Evolutionary conservation across 2,329 filamentous ascomycete species (phyloP).

Genomic region (Aspergillus ibericus): DNA sequence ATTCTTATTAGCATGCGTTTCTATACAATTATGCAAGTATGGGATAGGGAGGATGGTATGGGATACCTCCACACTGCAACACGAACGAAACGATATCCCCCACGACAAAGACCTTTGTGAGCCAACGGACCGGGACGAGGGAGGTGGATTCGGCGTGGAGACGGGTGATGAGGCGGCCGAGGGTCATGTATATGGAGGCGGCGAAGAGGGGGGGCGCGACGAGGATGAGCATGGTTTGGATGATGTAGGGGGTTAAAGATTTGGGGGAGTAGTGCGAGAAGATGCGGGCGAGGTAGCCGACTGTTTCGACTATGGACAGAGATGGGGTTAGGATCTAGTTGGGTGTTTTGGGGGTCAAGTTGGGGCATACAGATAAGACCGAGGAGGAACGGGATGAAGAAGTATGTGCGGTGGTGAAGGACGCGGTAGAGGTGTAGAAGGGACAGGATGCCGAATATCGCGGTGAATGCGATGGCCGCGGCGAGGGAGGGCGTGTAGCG

Average conservation of each 20-base stretch:
- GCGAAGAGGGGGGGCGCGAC: slow-evolving; percentile 33
- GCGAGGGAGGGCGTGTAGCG: slow-evolving; percentile 35
- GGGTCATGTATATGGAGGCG: slow-evolving; percentile 33
- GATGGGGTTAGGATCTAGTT: neutral
- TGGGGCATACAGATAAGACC: slow-evolving; percentile 33
- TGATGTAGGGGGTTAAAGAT: slow-evolving; percentile 27
- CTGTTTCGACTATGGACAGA: slow-evolving; percentile 18
- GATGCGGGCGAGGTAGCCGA: slow-evolving; percentile 29
- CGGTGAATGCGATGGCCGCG: slow-evolving; percentile 21
- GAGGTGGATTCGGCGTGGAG: slow-evolving; percentile 22
- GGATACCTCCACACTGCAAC: slow-evolving; percentile 28
- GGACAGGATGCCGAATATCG: slow-evolving; percentile 27
- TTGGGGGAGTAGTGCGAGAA: slow-evolving; percentile 26
- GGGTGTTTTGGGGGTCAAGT: too few species aligned
- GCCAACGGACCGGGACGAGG: slow-evolving; percentile 22
- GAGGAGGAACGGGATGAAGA: slow-evolving; percentile 31
- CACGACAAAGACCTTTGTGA: slow-evolving; percentile 33
- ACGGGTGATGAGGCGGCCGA: slow-evolving; percentile 27
- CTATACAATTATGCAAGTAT: too few species aligned
- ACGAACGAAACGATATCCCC: slow-evolving; percentile 33
- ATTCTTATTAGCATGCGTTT: too few species aligned
- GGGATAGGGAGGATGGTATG: neutral
- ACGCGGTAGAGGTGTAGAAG: slow-evolving; percentile 18
- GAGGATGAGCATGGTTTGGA: slow-evolving; percentile 32
- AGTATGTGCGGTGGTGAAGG: slow-evolving; percentile 27